Conservation (phyloP, 139 green algal genomes). For the Parachlorella kessleri region DNA sequence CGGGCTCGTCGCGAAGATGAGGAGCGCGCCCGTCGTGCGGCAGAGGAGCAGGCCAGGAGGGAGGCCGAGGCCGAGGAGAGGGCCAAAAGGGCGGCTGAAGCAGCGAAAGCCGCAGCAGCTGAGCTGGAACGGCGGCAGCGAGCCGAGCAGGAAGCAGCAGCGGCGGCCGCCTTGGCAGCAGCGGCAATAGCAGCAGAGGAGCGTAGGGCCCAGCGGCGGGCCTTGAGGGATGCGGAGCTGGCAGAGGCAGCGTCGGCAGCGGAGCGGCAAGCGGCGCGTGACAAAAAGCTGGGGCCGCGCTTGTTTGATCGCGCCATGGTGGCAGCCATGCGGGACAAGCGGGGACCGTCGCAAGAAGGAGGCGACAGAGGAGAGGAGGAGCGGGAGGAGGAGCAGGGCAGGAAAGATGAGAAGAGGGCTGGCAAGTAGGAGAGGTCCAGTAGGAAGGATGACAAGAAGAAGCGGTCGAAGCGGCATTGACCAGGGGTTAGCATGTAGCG, state of each 20-base stretch:
- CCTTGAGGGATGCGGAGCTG: not conserved
- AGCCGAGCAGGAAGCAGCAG: not conserved
- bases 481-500: too few species aligned
- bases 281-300: constrained; percentile 5
- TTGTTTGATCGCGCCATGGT: constrained; percentile 18
- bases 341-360: too few species aligned
- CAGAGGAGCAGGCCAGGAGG: too few species aligned
- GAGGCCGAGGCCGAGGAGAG: too few species aligned
- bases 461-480: too few species aligned
- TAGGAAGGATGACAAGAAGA: too few species aligned
- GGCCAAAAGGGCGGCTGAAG: too few species aligned
- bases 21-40: too few species aligned
- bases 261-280: not conserved
- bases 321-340: constrained; percentile 17
- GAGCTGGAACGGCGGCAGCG: too few species aligned
- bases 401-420: constrained; percentile 10
- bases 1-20: too few species aligned
- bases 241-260: not conserved
- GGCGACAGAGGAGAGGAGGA: not conserved
- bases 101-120: too few species aligned
- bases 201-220: not conserved
- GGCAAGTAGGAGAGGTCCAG: constrained; percentile 1
- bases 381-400: not conserved
- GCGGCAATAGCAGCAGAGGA: not conserved
- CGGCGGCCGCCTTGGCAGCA: not conserved